These are phyloP conservation scores for Talaromyces sp. DNA, from an alignment of 2,329 filamentous ascomycete species.

Conservation along the genomic window DNA sequence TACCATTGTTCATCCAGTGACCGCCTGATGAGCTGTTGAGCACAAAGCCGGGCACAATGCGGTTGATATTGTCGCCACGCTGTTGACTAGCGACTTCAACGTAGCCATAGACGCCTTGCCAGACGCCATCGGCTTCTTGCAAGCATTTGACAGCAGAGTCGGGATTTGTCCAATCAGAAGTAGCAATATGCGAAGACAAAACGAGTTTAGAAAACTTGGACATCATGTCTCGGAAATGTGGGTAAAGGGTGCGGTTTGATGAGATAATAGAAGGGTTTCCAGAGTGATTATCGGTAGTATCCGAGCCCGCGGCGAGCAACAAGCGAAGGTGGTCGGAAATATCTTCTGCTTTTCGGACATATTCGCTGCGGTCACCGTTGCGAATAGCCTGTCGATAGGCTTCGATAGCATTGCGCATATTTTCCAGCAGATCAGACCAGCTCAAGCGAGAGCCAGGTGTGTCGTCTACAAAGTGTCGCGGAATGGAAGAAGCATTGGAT, in stretches of 20 bases:
- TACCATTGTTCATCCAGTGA: conserved; percentile 72
- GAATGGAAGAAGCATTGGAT: conserved; percentile 44
- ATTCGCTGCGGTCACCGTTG: conserved; percentile 77
- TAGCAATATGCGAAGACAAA: conserved; percentile 94
- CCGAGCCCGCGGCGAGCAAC: conserved; percentile 89
- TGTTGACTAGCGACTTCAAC: conserved; percentile 93
- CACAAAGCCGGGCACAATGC: conserved; percentile 91
- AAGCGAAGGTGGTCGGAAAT: conserved; percentile 94
- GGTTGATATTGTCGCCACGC: conserved; percentile 84
- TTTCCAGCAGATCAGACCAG: conserved; percentile 84
- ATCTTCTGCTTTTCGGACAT: conserved; percentile 91
- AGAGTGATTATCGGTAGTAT: conserved; percentile 97
- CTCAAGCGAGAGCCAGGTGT: conserved; percentile 73
- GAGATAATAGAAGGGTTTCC: conserved; percentile 99
- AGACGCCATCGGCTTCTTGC: conserved; percentile 93
- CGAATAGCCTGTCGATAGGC: conserved; percentile 86
- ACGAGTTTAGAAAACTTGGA: conserved; percentile 99
- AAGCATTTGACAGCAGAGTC: conserved; percentile 94
- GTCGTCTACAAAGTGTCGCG: conserved; percentile 87
- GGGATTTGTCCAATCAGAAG: conserved; percentile 88
- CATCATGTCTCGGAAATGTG: conserved; percentile 99
- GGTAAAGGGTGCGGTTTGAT: conserved; percentile 93
- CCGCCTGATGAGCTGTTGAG: conserved; percentile 78
- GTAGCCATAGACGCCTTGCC: conserved; percentile 91
- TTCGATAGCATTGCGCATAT: conserved; percentile 88